Conservation (phyloP, 805 yeast genomes). For the Kregervanrija fluxuum region DNA sequence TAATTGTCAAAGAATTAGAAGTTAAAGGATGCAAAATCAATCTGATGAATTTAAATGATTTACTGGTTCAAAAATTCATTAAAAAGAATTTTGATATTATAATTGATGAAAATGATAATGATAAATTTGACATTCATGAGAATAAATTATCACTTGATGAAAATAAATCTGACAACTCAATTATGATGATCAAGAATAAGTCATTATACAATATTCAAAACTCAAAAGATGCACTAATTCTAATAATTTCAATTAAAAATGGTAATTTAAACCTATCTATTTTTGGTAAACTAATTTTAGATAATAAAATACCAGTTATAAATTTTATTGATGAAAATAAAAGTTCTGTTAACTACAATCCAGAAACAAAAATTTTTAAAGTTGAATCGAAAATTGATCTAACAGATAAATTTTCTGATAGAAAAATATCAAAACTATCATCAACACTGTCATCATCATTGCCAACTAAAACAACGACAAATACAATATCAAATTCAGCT, state of each 20-base stretch:
- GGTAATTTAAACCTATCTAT: slow-evolving; percentile 26
- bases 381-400: slow-evolving; percentile 22
- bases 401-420: slow-evolving; percentile 13
- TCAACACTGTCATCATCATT: slow-evolving; percentile 1
- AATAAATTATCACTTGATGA: no score
- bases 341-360: slow-evolving; percentile 18
- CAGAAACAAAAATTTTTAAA: slow-evolving; percentile 22
- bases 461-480: slow-evolving; percentile 1
- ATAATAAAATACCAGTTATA: slow-evolving; percentile 20
- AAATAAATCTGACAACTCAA: slow-evolving; percentile 17
- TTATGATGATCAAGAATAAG: slow-evolving; percentile 29
- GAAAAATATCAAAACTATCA: slow-evolving; percentile 2
- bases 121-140: background rate
- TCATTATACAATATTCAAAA: slow-evolving; percentile 30
- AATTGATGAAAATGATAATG: slow-evolving; percentile 5
- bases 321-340: slow-evolving; percentile 20
- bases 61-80: slow-evolving; percentile 15
- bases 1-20: slow-evolving; percentile 44
- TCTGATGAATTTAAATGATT: slow-evolving; percentile 19
- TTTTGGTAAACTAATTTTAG: slow-evolving; percentile 26
- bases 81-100: slow-evolving; percentile 21
- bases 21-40: slow-evolving; percentile 33
- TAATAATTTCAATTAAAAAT: slow-evolving; percentile 23
- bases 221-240: slow-evolving; percentile 28
- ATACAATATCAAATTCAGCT: background rate